Evolutionary conservation across 768 basidiomycete species (phyloP).

Genomic region (Cubamyces sp.): DNA sequence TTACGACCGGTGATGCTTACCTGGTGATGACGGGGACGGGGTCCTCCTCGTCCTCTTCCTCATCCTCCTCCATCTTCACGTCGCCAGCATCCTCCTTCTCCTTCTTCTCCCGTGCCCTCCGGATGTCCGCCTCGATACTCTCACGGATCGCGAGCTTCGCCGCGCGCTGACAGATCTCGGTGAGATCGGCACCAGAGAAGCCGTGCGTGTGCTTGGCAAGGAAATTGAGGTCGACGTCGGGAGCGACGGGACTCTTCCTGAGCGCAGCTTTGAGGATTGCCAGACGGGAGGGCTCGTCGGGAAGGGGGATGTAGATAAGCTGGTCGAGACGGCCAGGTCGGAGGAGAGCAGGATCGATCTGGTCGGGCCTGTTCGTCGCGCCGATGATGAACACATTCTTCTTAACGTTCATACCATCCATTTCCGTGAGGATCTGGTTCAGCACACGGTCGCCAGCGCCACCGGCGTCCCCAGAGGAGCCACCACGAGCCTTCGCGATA

Average conservation of each 20-base stretch:
- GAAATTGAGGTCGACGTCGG: slow-evolving; percentile 82
- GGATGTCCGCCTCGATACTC: slow-evolving; percentile 92
- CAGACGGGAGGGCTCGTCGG: slow-evolving; percentile 89
- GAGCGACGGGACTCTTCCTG: slow-evolving; percentile 87
- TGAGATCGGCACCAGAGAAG: slow-evolving; percentile 98
- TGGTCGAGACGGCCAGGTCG: slow-evolving; percentile 99
- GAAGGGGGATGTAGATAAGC: slow-evolving; percentile 98
- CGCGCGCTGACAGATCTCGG: slow-evolving; percentile 98
- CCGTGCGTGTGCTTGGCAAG: slow-evolving; percentile 93
- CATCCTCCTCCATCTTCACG: slow-evolving; percentile 73
- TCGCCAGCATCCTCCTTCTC: slow-evolving; percentile 80
- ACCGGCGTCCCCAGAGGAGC: slow-evolving; percentile 83
- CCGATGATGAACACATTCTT: slow-evolving; percentile 99
- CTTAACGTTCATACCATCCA: slow-evolving; percentile 99
- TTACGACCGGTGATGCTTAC: slow-evolving; percentile 41
- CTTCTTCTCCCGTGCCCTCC: slow-evolving; percentile 73
- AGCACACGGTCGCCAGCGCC: slow-evolving; percentile 98
- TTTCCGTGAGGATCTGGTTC: slow-evolving; percentile 96
- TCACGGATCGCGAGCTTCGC: slow-evolving; percentile 97
- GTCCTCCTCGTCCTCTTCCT: slow-evolving; percentile 73
- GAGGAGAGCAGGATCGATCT: slow-evolving; percentile 90
- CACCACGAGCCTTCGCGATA: slow-evolving; percentile 96
- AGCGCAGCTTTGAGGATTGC: slow-evolving; percentile 91
- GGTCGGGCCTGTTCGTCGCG: slow-evolving; percentile 95
- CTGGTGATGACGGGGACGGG: slow-evolving; percentile 88